Evolutionary conservation across 1,284 basidiomycete genomes (phyloP).

Genomic region (Chalciporus piperatoides): DNA sequence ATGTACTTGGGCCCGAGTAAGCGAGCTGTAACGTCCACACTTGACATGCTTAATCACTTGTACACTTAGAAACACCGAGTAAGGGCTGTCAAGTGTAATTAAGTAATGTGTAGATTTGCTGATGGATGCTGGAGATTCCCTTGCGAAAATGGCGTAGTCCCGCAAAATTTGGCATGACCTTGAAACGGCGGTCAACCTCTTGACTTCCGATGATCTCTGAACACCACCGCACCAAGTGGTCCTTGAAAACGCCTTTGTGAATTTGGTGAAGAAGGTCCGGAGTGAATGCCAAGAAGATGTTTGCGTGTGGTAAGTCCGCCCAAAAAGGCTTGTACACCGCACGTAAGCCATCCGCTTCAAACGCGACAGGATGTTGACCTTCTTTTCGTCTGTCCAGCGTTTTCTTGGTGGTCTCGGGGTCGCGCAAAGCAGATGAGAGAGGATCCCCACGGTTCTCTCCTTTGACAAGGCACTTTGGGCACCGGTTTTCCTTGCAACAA

Average conservation of each 20-base stretch:
- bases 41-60: too few relatives aligned
- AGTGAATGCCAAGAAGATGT: constrained; percentile 24
- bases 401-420: not conserved
- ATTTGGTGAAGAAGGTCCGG: constrained; percentile 34
- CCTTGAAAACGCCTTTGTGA: constrained; percentile 34
- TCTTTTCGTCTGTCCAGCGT: not conserved
- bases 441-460: constrained; percentile 10
- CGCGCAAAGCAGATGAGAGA: not conserved
- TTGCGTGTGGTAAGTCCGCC: constrained; percentile 19
- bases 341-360: constrained; percentile 5
- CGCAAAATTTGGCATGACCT: constrained; percentile 8
- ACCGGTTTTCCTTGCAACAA: constrained; percentile 21
- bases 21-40: too few relatives aligned
- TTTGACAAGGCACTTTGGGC: constrained; percentile 16
- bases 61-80: too few relatives aligned
- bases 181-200: constrained; percentile 16
- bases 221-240: constrained; percentile 11
- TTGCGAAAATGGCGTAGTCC: constrained; percentile 17
- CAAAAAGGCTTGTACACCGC: constrained; percentile 25
- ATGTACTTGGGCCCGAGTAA: too few relatives aligned
- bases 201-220: not conserved
- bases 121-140: constrained; percentile 17
- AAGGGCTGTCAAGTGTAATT: too few relatives aligned
- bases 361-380: not conserved
- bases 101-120: too few relatives aligned